Evolutionary conservation across 768 basidiomycete species (phyloP).

Genomic region (Lentinula edodes): DNA sequence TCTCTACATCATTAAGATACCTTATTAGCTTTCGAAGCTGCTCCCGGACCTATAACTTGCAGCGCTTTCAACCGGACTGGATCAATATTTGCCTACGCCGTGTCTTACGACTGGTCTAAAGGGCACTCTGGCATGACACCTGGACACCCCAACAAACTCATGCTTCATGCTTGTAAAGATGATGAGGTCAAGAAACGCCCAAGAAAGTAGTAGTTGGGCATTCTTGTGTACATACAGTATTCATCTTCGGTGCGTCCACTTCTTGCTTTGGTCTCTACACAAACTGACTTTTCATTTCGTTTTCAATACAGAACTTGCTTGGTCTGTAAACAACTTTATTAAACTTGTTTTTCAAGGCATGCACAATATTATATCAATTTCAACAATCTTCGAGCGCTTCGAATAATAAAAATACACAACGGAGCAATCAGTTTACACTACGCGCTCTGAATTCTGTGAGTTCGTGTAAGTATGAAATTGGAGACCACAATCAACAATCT

Average conservation of each 20-base stretch:
- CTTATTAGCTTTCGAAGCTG: constrained; percentile 61
- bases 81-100: constrained; percentile 84
- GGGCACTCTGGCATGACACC: constrained; percentile 82
- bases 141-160: constrained; percentile 69
- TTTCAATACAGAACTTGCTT: neutral
- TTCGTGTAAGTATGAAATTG: neutral
- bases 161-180: constrained; percentile 82
- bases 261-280: neutral
- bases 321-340: neutral
- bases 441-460: neutral
- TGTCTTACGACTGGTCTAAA: constrained; percentile 94
- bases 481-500: neutral
- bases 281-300: neutral
- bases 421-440: neutral
- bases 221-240: neutral
- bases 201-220: constrained; percentile 27
- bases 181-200: constrained; percentile 75
- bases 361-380: neutral
- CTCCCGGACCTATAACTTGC: constrained; percentile 71
- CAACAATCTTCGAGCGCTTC: neutral
- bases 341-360: neutral
- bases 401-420: neutral
- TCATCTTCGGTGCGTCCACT: neutral
- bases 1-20: constrained; percentile 5
- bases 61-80: constrained; percentile 86